Evolutionary conservation across 192 early-diverging fungal genomes (phyloP), one percentile per base, ranked within the genome.

Genomic region (Dissophora ornata): DNA sequence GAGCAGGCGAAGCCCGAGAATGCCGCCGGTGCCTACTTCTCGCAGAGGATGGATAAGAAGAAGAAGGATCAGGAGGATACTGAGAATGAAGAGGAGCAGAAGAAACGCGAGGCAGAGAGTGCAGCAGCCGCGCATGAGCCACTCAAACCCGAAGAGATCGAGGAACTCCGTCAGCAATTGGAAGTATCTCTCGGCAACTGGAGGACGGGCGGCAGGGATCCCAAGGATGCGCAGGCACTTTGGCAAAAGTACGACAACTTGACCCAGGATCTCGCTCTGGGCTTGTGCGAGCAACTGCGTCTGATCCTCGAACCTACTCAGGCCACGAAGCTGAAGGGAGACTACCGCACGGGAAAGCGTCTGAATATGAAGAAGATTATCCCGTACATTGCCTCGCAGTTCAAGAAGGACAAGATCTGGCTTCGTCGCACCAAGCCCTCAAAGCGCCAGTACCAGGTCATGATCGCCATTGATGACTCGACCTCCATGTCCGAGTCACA

Each of bases 381-480:
- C 73, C 96, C 98, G 13, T 99, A 99, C 64, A 98, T 99, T 85
- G 98, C 98, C 9, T 92, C 90, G 41, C 92, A 97, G 77, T 99
- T 97, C 88, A 97, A 96, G 83, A 99, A 99, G 83, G 98, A 99
- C 83, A 99, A 99, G 86, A 99, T 99, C 68, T 99, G 98, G 98
- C 81, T 99, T 59, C 88, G 96, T 10, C 90, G 98, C 47, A 98
- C 97, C 22, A 97, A 97, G 80, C 97, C 96, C 19, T 93, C 91
- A 66, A 96, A 98, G 67, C 89, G 98, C 49, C 93, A 94, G 63
- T 99, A 99, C 84, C 97, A 99, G 81, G 93, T 99, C 41, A 94
- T 99, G 93, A 91, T 99, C 26, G 87, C 97, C 4, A 89, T 99
- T 33, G 98, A 99, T 74, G 97, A 99, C 80, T 98, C 96, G 49